These are phyloP conservation scores for Fonsecaea monophora DNA, from an alignment of 2,329 filamentous ascomycete species.

Conservation along the genomic window DNA sequence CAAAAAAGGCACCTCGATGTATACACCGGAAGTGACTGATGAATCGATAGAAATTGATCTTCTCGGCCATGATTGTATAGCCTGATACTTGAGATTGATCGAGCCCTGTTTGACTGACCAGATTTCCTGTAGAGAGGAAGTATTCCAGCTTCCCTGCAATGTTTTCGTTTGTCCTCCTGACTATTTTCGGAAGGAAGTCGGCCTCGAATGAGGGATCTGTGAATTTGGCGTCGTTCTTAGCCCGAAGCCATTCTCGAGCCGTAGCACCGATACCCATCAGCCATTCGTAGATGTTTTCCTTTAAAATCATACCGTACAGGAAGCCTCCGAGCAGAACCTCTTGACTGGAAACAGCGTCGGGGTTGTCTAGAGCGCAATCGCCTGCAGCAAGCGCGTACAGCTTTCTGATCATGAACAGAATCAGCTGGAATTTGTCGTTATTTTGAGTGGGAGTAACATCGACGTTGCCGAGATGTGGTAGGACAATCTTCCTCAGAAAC, in stretches of 20 bases:
- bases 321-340: conserved; percentile 93
- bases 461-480: conserved; percentile 87
- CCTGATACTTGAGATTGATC: conserved; percentile 94
- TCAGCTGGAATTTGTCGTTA: conserved; percentile 88
- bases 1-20: conserved; percentile 98
- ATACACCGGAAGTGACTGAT: conserved; percentile 99
- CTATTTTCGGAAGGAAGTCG: conserved; percentile 79
- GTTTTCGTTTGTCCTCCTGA: conserved; percentile 84
- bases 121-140: conserved; percentile 93
- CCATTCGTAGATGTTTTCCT: conserved; percentile 92
- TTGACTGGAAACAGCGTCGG: conserved; percentile 94
- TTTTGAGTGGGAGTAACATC: conserved; percentile 85
- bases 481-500: conserved; percentile 85
- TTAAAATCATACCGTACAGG: conserved; percentile 92
- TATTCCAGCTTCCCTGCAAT: conserved; percentile 88
- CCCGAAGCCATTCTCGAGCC: conserved; percentile 62
- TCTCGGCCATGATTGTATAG: conserved; percentile 95
- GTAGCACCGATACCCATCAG: conserved; percentile 68
- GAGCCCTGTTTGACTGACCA: conserved; percentile 87
- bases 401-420: conserved; percentile 96
- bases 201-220: conserved; percentile 76
- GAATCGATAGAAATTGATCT: conserved; percentile 98
- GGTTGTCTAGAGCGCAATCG: conserved; percentile 92
- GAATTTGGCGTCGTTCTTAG: conserved; percentile 65
- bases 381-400: conserved; percentile 91